Base-by-base conservation (phyloP, 2,329 filamentous ascomycete species). In the Exophiala dermatitidis region DNA sequence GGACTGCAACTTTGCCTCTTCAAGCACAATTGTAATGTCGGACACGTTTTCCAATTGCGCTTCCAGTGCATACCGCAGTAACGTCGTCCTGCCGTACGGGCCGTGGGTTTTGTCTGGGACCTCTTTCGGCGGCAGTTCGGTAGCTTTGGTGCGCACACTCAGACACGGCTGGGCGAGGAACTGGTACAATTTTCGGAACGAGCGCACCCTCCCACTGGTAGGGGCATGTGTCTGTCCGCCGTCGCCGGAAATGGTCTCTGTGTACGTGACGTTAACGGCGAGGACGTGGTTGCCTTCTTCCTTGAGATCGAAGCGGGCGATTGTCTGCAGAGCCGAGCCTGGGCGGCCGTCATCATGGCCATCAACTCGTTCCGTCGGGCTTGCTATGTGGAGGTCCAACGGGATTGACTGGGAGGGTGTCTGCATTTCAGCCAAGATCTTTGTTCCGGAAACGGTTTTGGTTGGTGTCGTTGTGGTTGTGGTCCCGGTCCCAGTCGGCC, bases 21-120 rank as follows among this genome's bases (percentile, higher is more conserved):
- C 88, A 48, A 98, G 77, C 65, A 87, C 81, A 60, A 97, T 85
- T 3, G 83, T 76, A 42, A 84, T 84, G 67, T 96, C 90, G 44
- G 88, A 88, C 66, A 90, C 87, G 69, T 97, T 98, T 74, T 98
- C 93, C 54, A 98, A 71, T 72, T 98, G 93, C 29, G 91, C 93
- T 70, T 98, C 93, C 46, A 98, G 76, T 9, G 88, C 83, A 79
- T 88, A 95, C 52, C 70, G 69, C 41, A 71, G 63, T 41, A 70
- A 62, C 36, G 67, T 64, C 3, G 67, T 63, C 58, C 71, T 72
- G 30, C 71, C 71, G 60, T 74, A 73, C 31, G 72, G 72, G 0
- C 71, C 71, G 3, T 73, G 58, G 10, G 68, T 66, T 51, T 73
- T 72, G 51, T 74, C 72, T n/a, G 72, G 69, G 19, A 72, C 71